A percentile compares a stretch with the other conserved stretches of the same genome.
These are phyloP conservation scores for Collybiopsis confluens DNA, from an alignment of 768 basidiomycete genomes.

Conservation along the genomic window DNA sequence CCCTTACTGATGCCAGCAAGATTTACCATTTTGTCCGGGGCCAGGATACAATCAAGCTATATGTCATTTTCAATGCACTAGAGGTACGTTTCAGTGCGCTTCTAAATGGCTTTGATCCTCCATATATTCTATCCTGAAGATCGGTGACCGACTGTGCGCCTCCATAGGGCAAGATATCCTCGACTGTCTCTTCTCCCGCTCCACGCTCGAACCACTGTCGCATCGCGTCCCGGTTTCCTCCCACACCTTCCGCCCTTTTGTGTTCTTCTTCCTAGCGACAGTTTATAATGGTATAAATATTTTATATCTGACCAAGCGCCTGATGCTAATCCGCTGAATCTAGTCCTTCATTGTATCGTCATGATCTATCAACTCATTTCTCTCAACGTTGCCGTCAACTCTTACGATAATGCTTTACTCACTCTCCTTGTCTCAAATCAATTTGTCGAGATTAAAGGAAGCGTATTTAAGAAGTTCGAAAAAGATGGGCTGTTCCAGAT, in stretches of 20 bases:
- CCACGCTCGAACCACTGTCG: constrained; percentile 75
- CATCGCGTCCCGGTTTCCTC: constrained; percentile 55
- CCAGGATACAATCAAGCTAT: constrained; percentile 97
- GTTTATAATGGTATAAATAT: constrained; percentile 70
- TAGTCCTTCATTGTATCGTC: constrained; percentile 87
- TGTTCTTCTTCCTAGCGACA: constrained; percentile 79
- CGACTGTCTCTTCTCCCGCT: constrained; percentile 92
- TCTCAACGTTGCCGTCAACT: constrained; percentile 96
- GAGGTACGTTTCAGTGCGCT: constrained; percentile 58
- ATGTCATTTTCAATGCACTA: constrained; percentile 97
- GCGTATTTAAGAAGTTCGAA: constrained; percentile 99
- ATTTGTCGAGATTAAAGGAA: constrained; percentile 99
- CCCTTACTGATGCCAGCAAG: constrained; percentile 91
- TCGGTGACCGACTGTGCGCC: constrained; percentile 89
- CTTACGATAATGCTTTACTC: constrained; percentile 92
- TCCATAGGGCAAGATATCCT: constrained; percentile 97
- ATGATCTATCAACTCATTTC: constrained; percentile 95
- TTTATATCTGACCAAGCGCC: neutral
- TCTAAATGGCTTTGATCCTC: neutral
- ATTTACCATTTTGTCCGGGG: constrained; percentile 98
- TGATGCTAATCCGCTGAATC: neutral
- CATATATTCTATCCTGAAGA: constrained; percentile 56
- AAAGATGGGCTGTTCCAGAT: constrained; percentile 99
- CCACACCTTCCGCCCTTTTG: constrained; percentile 70
- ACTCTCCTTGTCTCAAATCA: constrained; percentile 96